Evolutionary conservation across 2,329 filamentous ascomycete species (phyloP).

Genomic region (Mollisia scopiformis): DNA sequence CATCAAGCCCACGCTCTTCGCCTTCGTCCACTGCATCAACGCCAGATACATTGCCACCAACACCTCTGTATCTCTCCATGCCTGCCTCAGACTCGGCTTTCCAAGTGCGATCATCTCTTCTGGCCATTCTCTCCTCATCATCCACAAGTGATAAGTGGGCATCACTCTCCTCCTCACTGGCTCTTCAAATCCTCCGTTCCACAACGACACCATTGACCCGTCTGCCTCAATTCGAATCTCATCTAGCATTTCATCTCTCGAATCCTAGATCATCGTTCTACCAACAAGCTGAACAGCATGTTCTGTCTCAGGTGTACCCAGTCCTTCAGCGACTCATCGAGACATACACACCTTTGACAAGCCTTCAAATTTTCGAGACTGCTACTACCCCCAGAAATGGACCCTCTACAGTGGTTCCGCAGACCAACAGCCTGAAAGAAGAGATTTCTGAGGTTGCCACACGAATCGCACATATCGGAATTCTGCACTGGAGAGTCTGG

Average conservation of each 20-base stretch:
- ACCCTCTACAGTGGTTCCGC: conserved; percentile 1
- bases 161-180: conserved; percentile 29
- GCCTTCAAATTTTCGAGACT: conserved; percentile 37
- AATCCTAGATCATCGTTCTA: conserved; percentile 33
- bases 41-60: conserved; percentile 29
- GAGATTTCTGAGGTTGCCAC: conserved; percentile 69
- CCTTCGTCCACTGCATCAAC: conserved; percentile 33
- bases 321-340: conserved; percentile 34
- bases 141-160: conserved; percentile 33
- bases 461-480: conserved; percentile 78
- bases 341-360: conserved; percentile 34
- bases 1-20: conserved; percentile 35
- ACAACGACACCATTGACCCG: conserved; percentile 33
- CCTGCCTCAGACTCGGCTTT: conserved; percentile 27
- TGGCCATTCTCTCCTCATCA: conserved; percentile 35
- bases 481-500: conserved; percentile 93
- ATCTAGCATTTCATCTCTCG: conserved; percentile 35
- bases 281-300: conserved; percentile 32
- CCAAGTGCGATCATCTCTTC: conserved; percentile 32
- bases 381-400: conserved; percentile 32
- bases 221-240: conserved; percentile 35
- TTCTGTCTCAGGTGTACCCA: conserved; percentile 32
- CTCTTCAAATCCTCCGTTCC: conserved; percentile 37
- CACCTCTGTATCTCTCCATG: conserved; percentile 31
- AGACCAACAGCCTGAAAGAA: conserved; percentile 23